Evolutionary conservation across 2,329 filamentous ascomycete genomes (phyloP).

Genomic region (Fusarium sp.): DNA sequence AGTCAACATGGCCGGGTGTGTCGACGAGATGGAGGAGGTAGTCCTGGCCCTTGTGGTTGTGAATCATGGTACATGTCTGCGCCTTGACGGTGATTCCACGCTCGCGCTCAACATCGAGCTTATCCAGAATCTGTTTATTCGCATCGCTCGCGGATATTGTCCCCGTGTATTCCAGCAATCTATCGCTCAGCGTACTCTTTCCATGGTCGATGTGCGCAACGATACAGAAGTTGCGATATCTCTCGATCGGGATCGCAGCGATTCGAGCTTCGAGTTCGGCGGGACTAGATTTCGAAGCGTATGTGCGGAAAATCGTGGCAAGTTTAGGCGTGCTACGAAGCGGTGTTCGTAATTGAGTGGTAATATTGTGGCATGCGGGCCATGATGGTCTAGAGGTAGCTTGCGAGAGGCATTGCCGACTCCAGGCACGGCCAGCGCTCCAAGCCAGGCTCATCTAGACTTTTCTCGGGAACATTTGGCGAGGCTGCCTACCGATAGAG

Average conservation of each 20-base stretch:
- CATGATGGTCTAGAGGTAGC: constrained; percentile 26
- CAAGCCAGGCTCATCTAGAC: constrained; percentile 56
- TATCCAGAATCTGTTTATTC: constrained; percentile 97
- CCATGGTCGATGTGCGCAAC: constrained; percentile 99
- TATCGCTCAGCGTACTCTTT: constrained; percentile 94
- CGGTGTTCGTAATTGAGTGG: constrained; percentile 5
- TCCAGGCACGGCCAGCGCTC: constrained; percentile 55
- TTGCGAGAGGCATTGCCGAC: constrained; percentile 52
- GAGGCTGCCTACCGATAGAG: not conserved
- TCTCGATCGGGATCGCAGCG: constrained; percentile 79
- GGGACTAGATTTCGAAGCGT: constrained; percentile 50
- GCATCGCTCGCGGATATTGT: constrained; percentile 84
- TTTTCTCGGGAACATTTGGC: constrained; percentile 44
- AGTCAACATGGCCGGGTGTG: constrained; percentile 97
- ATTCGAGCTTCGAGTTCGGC: constrained; percentile 66
- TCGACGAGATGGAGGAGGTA: constrained; percentile 96
- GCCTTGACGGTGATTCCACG: constrained; percentile 98
- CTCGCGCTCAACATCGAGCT: constrained; percentile 95
- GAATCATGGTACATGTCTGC: constrained; percentile 98
- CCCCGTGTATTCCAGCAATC: constrained; percentile 91
- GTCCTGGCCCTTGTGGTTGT: constrained; percentile 85
- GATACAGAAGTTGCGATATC: constrained; percentile 96
- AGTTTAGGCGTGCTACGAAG: constrained; percentile 1
- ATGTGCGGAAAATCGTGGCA: constrained; percentile 13
- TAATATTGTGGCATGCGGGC: constrained; percentile 13